Evolutionary conservation across 1,139 yeast species (phyloP).

Genomic region (Suhomyces maxii): DNA sequence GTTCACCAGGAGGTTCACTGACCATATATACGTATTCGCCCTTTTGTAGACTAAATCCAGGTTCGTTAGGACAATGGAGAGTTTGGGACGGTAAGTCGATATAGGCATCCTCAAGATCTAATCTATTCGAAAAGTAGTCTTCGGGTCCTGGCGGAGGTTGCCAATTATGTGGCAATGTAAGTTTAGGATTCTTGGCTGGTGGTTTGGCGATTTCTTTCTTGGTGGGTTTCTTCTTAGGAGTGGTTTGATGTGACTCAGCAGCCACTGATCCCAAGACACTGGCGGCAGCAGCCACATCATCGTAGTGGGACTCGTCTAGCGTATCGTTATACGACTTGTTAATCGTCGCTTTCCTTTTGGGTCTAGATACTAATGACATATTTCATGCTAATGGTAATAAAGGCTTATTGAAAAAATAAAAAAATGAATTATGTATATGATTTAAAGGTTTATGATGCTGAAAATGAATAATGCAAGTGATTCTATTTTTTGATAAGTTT

Average conservation of each 20-base stretch:
- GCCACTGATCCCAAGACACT: not conserved
- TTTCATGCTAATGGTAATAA: not conserved
- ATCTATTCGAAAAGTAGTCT: constrained; percentile 40
- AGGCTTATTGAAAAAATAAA: not conserved
- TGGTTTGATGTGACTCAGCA: not conserved
- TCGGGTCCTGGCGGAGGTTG: constrained; percentile 32
- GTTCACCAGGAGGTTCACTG: constrained; percentile 94
- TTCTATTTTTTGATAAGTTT: no score
- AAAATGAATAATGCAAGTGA: no score
- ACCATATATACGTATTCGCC: constrained; percentile 81
- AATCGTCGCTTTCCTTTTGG: constrained; percentile 47
- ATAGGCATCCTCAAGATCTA: constrained; percentile 37
- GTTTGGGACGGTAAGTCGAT: constrained; percentile 34
- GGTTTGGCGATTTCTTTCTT: constrained; percentile 5
- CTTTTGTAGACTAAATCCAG: constrained; percentile 34
- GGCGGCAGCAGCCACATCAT: constrained; percentile 17
- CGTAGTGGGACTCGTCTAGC: constrained; percentile 35
- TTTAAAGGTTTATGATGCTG: no score
- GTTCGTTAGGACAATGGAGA: constrained; percentile 37
- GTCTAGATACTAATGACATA: constrained; percentile 32
- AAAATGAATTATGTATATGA: no score
- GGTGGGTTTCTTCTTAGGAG: constrained; percentile 7
- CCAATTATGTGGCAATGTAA: constrained; percentile 39
- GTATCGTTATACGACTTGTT: constrained; percentile 45
- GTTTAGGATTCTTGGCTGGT: constrained; percentile 4